phyloP scores from a whole-genome alignment of 2,329 filamentous ascomycete genomes.

The Fusarium piperis region DNA sequence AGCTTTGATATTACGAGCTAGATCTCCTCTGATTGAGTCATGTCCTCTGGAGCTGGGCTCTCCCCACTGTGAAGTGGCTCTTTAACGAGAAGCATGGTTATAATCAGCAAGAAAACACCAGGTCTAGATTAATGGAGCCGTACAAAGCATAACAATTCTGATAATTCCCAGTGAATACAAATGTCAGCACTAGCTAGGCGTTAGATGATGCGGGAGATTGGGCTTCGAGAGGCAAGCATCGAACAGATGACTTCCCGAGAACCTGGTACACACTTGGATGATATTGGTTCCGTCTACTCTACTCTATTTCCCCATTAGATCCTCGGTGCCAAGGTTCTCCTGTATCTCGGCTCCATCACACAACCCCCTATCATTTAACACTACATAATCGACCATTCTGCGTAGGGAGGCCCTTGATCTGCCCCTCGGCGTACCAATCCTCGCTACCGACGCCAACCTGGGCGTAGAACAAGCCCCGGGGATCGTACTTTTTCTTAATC shows the following conservation, averaged over 20 bases:
- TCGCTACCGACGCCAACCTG: slow-evolving; percentile 57
- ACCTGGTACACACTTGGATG: neutral
- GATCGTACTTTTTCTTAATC: slow-evolving; percentile 57
- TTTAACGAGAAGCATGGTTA: neutral
- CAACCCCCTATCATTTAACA: neutral
- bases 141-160: neutral
- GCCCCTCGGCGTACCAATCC: slow-evolving; percentile 45
- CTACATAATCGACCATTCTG: neutral
- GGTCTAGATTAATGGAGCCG: neutral
- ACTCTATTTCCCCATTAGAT: neutral
- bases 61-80: too few species aligned
- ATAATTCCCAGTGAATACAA: neutral
- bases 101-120: neutral
- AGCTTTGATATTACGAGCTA: too few species aligned
- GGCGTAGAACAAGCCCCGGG: slow-evolving; percentile 54
- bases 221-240: neutral
- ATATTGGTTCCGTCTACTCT: neutral
- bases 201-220: neutral
- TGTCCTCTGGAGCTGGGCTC: too few species aligned
- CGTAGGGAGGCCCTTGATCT: neutral
- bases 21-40: too few species aligned
- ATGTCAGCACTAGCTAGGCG: neutral
- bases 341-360: neutral
- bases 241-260: neutral
- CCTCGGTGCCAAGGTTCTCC: neutral